Conservation (phyloP, 192 early-diverging fungal genomes). For the Pecoramyces ruminantium region DNA sequence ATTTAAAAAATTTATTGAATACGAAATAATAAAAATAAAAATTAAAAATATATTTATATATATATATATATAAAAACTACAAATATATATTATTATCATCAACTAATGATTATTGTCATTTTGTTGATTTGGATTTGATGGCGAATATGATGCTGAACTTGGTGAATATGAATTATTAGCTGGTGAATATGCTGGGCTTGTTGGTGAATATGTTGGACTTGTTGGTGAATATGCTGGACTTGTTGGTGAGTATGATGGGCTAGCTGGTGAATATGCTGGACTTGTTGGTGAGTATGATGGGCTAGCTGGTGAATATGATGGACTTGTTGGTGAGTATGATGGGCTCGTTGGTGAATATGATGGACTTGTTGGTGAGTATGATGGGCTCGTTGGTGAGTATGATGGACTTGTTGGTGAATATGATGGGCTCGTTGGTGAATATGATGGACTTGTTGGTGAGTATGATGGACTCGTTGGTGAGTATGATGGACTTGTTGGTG, state of each 20-base stretch:
- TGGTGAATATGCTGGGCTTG: constrained; percentile 55
- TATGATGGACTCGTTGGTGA: constrained; percentile 52
- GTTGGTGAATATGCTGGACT: constrained; percentile 54
- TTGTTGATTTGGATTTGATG: constrained; percentile 4
- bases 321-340: constrained; percentile 48
- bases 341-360: constrained; percentile 59
- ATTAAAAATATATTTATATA: too few species aligned
- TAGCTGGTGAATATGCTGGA: constrained; percentile 53
- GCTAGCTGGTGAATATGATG: constrained; percentile 30
- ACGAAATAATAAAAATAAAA: too few species aligned
- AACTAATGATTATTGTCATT: background rate
- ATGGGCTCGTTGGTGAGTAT: constrained; percentile 56
- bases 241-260: constrained; percentile 58
- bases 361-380: constrained; percentile 57
- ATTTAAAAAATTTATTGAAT: too few species aligned
- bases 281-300: constrained; percentile 54
- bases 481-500: constrained; percentile 34
- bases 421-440: constrained; percentile 53
- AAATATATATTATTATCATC: background rate
- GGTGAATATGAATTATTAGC: constrained; percentile 63
- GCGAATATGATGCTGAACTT: constrained; percentile 5
- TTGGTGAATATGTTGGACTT: constrained; percentile 55
- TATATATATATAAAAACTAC: background rate
- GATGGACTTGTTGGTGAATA: constrained; percentile 55
- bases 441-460: constrained; percentile 56